A percentile compares a stretch with the other conserved stretches of the same genome.
Evolutionary conservation across 2,329 filamentous ascomycete species (phyloP).

Genomic region (Rosellinia necatrix): DNA sequence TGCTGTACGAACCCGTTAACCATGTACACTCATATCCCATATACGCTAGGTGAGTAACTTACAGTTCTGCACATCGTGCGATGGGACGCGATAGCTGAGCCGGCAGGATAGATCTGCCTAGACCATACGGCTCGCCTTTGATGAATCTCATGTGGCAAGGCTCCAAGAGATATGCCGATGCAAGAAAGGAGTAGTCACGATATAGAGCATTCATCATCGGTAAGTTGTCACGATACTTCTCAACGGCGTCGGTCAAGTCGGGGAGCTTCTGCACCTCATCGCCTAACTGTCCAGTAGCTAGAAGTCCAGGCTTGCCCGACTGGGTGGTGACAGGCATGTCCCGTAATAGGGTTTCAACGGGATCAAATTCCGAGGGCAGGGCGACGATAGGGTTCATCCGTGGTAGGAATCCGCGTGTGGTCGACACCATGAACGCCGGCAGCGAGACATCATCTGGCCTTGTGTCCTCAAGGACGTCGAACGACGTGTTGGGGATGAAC

Average conservation of each 20-base stretch:
- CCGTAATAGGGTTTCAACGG: slow-evolving; percentile 60
- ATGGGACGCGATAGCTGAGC: slow-evolving; percentile 79
- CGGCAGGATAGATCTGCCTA: slow-evolving; percentile 76
- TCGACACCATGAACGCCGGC: slow-evolving; percentile 80
- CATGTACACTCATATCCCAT: background rate
- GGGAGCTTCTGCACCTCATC: slow-evolving; percentile 76
- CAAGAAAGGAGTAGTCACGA: slow-evolving; percentile 88
- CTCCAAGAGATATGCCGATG: slow-evolving; percentile 87
- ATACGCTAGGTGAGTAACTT: slow-evolving; percentile 48
- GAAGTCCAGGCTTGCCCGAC: slow-evolving; percentile 75
- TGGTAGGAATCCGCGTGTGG: slow-evolving; percentile 74
- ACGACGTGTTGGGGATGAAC: slow-evolving; percentile 44
- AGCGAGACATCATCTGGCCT: slow-evolving; percentile 65
- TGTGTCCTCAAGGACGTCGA: slow-evolving; percentile 67
- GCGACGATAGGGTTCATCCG: slow-evolving; percentile 64
- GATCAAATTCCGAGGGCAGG: slow-evolving; percentile 74
- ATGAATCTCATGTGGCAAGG: slow-evolving; percentile 80
- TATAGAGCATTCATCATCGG: slow-evolving; percentile 85
- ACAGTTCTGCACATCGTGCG: slow-evolving; percentile 83
- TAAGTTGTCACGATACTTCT: slow-evolving; percentile 74
- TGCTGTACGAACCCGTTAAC: slow-evolving; percentile 40
- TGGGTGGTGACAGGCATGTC: slow-evolving; percentile 70
- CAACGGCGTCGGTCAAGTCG: slow-evolving; percentile 74
- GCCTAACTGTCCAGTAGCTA: slow-evolving; percentile 75
- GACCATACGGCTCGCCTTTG: slow-evolving; percentile 75